phyloP scores from a whole-genome alignment of 2,329 filamentous ascomycete species.

The Stagonosporopsis rhizophila region DNA sequence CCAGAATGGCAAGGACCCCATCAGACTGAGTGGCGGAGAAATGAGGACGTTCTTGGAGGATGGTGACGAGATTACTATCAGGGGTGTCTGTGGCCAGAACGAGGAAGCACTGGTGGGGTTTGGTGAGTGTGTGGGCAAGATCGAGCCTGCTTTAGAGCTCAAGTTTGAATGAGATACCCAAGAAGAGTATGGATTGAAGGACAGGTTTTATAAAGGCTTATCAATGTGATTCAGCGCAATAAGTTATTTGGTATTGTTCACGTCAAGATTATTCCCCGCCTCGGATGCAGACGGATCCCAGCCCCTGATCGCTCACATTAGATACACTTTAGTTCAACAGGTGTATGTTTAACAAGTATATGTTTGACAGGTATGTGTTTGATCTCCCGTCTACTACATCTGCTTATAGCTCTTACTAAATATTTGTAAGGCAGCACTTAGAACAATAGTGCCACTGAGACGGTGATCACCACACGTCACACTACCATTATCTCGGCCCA shows the following conservation, averaged over 20 bases:
- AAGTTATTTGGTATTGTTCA: not conserved
- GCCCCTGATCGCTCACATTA: not conserved
- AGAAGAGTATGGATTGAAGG: not conserved
- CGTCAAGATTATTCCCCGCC: not conserved
- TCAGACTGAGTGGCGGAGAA: conserved; percentile 69
- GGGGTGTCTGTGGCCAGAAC: conserved; percentile 68
- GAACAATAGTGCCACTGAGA: not conserved
- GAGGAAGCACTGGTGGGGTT: conserved; percentile 76
- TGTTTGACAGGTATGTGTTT: too few species aligned
- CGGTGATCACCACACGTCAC: not conserved
- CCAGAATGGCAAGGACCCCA: conserved; percentile 69
- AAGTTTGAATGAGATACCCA: conserved; percentile 21
- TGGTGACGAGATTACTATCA: conserved; percentile 72
- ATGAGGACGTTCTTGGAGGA: conserved; percentile 76
- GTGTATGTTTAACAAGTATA: not conserved
- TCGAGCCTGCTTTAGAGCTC: conserved; percentile 53
- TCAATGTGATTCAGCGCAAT: not conserved
- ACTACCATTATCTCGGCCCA: not conserved
- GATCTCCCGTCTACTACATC: too few species aligned
- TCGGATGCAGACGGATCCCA: not conserved
- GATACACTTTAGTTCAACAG: too few species aligned
- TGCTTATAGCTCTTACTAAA: not conserved
- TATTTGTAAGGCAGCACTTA: not conserved
- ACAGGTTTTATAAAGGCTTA: not conserved
- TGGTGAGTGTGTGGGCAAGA: conserved; percentile 72